These are phyloP conservation scores for Schizonepeta tenuifolia DNA, from an alignment of 257 asterid species.

Conservation along the genomic window DNA sequence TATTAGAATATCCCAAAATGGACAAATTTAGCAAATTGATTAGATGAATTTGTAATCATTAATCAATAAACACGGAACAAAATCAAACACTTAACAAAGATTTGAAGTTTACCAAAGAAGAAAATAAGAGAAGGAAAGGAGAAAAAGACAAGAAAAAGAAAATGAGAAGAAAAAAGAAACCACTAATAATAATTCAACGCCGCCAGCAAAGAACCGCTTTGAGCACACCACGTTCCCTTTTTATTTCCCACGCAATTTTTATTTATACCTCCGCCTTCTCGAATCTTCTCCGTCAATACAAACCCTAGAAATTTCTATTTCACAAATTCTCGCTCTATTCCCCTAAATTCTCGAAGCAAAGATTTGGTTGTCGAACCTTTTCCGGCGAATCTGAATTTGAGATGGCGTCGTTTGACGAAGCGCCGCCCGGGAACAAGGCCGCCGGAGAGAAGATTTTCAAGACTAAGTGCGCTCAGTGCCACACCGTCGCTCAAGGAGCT, in stretches of 20 bases:
- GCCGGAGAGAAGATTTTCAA: constrained; percentile 79
- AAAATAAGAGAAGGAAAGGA: no score
- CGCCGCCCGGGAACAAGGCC: constrained; percentile 66
- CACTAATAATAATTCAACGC: constrained; percentile 3
- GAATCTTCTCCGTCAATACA: not conserved
- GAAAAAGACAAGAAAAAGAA: not conserved
- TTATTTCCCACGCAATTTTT: constrained; percentile 27
- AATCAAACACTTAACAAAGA: no score
- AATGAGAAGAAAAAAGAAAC: not conserved
- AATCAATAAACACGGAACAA: no score
- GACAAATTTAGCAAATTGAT: no score
- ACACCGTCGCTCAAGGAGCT: constrained; percentile 80
- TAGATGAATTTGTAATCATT: no score
- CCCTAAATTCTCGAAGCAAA: not conserved
- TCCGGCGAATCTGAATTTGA: not conserved
- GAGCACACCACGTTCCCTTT: constrained; percentile 37
- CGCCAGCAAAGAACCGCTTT: constrained; percentile 14
- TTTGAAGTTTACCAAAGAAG: no score
- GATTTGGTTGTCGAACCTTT: not conserved
- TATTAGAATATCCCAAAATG: no score
- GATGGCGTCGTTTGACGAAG: constrained; percentile 71
- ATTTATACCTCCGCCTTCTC: constrained; percentile 19
- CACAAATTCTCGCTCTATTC: not conserved
- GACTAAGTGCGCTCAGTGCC: constrained; percentile 88
- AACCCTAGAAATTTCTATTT: not conserved